A percentile compares a stretch with the other conserved stretches of the same genome.
phyloP scores from a whole-genome alignment of 148 eudicot species.

The Polygonum maritimum region DNA sequence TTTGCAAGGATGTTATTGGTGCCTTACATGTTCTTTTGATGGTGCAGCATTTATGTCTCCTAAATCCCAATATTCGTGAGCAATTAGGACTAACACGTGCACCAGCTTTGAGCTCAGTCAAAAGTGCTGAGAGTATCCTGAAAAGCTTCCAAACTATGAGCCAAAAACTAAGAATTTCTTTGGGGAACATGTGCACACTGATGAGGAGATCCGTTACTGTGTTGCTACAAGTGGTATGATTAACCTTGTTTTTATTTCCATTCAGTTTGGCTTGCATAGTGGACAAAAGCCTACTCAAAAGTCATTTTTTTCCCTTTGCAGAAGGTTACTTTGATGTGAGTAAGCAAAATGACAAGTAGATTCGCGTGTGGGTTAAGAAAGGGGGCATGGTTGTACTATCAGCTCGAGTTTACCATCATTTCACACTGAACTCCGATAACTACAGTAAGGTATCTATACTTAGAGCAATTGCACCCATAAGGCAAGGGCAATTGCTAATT shows the following conservation, averaged over 20 bases:
- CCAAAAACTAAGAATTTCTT: slow-evolving; percentile 76
- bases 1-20: neutral
- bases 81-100: slow-evolving; percentile 52
- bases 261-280: neutral
- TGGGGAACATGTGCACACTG: slow-evolving; percentile 94
- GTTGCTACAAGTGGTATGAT: slow-evolving; percentile 86
- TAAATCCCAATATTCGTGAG: slow-evolving; percentile 44
- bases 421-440: slow-evolving; percentile 83
- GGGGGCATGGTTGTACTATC: slow-evolving; percentile 94
- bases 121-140: slow-evolving; percentile 18
- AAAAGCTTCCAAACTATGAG: slow-evolving; percentile 77
- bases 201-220: slow-evolving; percentile 96
- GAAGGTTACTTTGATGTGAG: slow-evolving; percentile 98
- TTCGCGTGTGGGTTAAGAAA: slow-evolving; percentile 88
- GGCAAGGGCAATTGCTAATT: too few relatives aligned
- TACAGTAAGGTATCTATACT: neutral
- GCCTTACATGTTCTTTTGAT: neutral
- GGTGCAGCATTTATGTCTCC: slow-evolving; percentile 58
- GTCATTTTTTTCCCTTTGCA: neutral
- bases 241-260: neutral
- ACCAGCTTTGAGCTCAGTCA: slow-evolving; percentile 16
- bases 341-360: slow-evolving; percentile 76
- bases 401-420: slow-evolving; percentile 97
- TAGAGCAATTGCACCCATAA: too few relatives aligned
- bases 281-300: neutral